A percentile compares a stretch with the other conserved stretches of the same genome.
phyloP scores from a whole-genome alignment of 2,329 filamentous ascomycete genomes.

The Neopestalotiopsis sp. region DNA sequence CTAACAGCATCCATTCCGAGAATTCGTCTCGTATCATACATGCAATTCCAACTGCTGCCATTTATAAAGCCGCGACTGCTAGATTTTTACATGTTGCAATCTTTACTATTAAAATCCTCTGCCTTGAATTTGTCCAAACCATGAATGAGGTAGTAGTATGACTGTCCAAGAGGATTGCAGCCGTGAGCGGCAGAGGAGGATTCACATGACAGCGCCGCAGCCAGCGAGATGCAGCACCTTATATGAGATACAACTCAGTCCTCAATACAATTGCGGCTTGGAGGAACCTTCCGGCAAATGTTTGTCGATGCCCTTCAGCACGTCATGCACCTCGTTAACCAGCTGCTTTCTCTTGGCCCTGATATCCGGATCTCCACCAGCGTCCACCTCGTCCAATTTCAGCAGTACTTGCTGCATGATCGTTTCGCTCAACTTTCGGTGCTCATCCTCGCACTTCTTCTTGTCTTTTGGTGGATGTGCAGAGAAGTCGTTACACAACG shows the following conservation, averaged over 20 bases:
- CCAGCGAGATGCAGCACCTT: no score
- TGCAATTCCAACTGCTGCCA: neutral
- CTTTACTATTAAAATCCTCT: neutral
- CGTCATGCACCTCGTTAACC: slow-evolving; percentile 72
- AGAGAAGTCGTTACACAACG: slow-evolving; percentile 67
- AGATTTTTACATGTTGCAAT: neutral
- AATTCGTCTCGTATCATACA: neutral
- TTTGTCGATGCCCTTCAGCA: slow-evolving; percentile 69
- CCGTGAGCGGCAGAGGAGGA: no score
- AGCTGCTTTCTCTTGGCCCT: slow-evolving; percentile 71
- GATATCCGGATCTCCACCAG: slow-evolving; percentile 70
- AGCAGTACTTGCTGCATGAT: slow-evolving; percentile 77
- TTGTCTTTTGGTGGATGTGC: slow-evolving; percentile 66
- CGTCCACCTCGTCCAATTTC: slow-evolving; percentile 79
- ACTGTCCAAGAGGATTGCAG: no score
- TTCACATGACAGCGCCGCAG: no score
- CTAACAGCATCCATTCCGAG: neutral
- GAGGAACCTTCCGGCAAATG: slow-evolving; percentile 25
- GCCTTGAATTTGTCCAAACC: no score
- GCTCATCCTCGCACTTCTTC: slow-evolving; percentile 74
- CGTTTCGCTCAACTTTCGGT: slow-evolving; percentile 76
- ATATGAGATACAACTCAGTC: neutral
- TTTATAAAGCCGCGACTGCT: neutral
- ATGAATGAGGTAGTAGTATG: no score
- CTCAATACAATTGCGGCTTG: slow-evolving; percentile 12